phyloP scores from a whole-genome alignment of 2,329 filamentous ascomycete genomes.

The Stagonosporopsis rhizophila region DNA sequence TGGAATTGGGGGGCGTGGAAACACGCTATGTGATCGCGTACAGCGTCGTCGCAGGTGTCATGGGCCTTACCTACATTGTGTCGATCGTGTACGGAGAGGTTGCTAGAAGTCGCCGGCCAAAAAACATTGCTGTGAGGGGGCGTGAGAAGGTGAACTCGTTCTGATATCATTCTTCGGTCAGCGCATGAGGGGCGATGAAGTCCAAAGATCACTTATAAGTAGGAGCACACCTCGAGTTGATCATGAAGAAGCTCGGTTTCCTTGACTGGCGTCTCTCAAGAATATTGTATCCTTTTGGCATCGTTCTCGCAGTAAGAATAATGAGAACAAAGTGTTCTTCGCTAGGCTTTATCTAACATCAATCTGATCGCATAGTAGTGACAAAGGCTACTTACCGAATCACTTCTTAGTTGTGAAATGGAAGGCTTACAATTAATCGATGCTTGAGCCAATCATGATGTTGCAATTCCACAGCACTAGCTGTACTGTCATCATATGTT shows the following conservation, averaged over 20 bases:
- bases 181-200: not conserved
- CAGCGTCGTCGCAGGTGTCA: slow-evolving; percentile 55
- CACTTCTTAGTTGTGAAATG: no score
- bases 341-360: no score
- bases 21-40: slow-evolving; percentile 52
- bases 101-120: slow-evolving; percentile 4
- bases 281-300: no score
- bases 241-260: not conserved
- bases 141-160: slow-evolving; percentile 11
- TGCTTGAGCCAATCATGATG: no score
- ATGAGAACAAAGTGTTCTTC: no score
- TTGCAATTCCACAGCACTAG: no score
- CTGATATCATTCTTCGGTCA: not conserved
- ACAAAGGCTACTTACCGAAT: no score
- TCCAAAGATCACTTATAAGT: not conserved
- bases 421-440: no score
- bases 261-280: no score
- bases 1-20: slow-evolving; percentile 42
- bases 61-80: slow-evolving; percentile 38
- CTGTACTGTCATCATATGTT: not conserved
- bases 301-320: no score
- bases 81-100: slow-evolving; percentile 10
- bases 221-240: no score
- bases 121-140: slow-evolving; percentile 4
- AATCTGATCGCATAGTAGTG: no score